These are phyloP conservation scores for Yamadazyma mexicana DNA, from an alignment of 1,139 yeast genomes.

Conservation along the genomic window DNA sequence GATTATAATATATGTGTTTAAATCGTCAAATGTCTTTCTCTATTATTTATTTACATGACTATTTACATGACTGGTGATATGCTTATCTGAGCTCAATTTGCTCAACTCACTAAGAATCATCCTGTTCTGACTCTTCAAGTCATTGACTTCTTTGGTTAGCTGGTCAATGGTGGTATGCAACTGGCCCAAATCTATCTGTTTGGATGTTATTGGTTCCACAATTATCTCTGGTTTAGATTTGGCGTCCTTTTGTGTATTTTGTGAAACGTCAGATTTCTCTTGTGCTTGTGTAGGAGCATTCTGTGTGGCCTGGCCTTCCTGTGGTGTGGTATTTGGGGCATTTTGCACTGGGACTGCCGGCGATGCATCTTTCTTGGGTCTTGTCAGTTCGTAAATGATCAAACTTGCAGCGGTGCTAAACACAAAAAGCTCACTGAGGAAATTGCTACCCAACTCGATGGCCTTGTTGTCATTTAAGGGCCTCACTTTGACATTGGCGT, in stretches of 20 bases:
- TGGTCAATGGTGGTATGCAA: slow-evolving; percentile 1
- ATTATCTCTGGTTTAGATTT: too few species aligned
- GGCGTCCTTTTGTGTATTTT: too few species aligned
- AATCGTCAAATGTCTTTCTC: not conserved
- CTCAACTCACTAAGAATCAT: slow-evolving; percentile 12
- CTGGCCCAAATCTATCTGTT: not conserved
- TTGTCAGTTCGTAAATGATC: slow-evolving; percentile 70
- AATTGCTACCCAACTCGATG: slow-evolving; percentile 78
- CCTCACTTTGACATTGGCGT: slow-evolving; percentile 65
- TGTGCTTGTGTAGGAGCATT: not conserved
- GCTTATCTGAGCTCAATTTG: slow-evolving; percentile 6
- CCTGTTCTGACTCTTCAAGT: slow-evolving; percentile 12
- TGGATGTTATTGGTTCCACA: not conserved
- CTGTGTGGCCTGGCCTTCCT: not conserved
- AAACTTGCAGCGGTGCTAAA: slow-evolving; percentile 79
- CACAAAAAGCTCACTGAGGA: slow-evolving; percentile 74
- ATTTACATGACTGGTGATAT: slow-evolving; percentile 5
- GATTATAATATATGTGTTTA: slow-evolving; percentile 14
- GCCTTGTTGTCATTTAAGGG: slow-evolving; percentile 87
- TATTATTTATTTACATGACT: slow-evolving; percentile 9
- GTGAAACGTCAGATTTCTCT: not conserved
- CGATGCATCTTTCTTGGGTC: slow-evolving; percentile 48
- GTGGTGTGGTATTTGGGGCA: not conserved
- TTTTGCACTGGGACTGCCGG: slow-evolving; percentile 12
- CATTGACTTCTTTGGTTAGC: slow-evolving; percentile 6